These are phyloP conservation scores for Heliamphora pulchella DNA, from an alignment of 179 eudicot species.

Conservation along the genomic window DNA sequence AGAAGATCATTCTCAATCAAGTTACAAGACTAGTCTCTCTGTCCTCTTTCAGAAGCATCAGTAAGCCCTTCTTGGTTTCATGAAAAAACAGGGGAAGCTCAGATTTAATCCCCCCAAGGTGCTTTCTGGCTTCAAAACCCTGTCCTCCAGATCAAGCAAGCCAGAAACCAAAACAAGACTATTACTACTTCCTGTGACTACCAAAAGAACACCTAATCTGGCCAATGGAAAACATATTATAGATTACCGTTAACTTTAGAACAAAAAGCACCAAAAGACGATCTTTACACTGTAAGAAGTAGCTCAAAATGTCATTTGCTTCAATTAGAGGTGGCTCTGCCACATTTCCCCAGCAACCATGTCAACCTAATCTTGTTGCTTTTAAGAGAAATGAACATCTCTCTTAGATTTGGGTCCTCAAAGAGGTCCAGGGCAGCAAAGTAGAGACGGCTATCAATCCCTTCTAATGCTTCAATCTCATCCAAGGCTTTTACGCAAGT, in stretches of 20 bases:
- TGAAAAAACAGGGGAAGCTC: not conserved
- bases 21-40: not conserved
- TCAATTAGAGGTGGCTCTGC: conserved; percentile 13
- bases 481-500: conserved; percentile 60
- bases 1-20: not conserved
- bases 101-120: not conserved
- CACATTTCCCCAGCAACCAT: conserved; percentile 58
- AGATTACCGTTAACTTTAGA: not conserved
- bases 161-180: not conserved
- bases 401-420: conserved; percentile 46
- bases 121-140: not conserved
- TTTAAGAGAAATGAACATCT: conserved; percentile 49
- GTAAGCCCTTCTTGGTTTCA: too few species aligned
- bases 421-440: conserved; percentile 65
- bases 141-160: not conserved
- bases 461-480: conserved; percentile 43
- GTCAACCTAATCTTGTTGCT: conserved; percentile 33
- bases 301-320: conserved; percentile 14
- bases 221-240: not conserved
- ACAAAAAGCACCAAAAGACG: not conserved
- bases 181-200: not conserved
- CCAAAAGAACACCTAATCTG: not conserved
- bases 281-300: conserved; percentile 6
- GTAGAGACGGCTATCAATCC: conserved; percentile 35
- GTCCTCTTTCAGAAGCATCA: too few species aligned